phyloP scores from a whole-genome alignment of 768 basidiomycete species.

The Naganishia vishniacii region DNA sequence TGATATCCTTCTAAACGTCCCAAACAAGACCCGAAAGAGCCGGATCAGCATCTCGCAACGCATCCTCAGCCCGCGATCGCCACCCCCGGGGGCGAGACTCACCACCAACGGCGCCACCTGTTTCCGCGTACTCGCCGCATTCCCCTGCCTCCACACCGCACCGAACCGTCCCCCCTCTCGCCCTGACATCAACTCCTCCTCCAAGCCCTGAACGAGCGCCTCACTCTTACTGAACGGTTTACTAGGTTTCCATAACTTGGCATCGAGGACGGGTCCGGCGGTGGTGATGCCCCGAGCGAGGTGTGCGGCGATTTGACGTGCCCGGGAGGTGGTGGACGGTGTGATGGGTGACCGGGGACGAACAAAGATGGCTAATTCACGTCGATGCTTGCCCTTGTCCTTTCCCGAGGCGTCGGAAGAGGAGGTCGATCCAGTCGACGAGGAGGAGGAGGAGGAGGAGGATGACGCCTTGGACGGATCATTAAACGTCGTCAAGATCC shows the following conservation, averaged over 20 bases:
- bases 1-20: conserved; percentile 24
- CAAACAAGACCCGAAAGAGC: neutral
- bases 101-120: conserved; percentile 49
- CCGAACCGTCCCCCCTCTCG: conserved; percentile 29
- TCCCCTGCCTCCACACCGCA: conserved; percentile 50
- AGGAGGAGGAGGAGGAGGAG: too few species aligned
- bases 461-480: conserved; percentile 38
- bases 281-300: conserved; percentile 62
- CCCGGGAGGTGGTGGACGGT: conserved; percentile 25
- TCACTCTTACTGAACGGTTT: conserved; percentile 34
- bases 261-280: conserved; percentile 53
- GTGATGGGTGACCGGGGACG: conserved; percentile 55
- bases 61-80: too few species aligned
- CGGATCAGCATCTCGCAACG: neutral
- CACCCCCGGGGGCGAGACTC: too few species aligned
- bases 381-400: conserved; percentile 57
- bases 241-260: conserved; percentile 52
- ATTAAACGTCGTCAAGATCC: conserved; percentile 69
- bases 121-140: conserved; percentile 49
- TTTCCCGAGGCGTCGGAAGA: conserved; percentile 39
- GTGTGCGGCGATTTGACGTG: conserved; percentile 51
- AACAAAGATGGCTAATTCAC: conserved; percentile 52
- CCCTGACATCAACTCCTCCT: conserved; percentile 13
- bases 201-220: conserved; percentile 24
- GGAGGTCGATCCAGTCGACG: too few species aligned